phyloP scores from a whole-genome alignment of 1,284 basidiomycete species.

The Trichosporon coremiiforme region DNA sequence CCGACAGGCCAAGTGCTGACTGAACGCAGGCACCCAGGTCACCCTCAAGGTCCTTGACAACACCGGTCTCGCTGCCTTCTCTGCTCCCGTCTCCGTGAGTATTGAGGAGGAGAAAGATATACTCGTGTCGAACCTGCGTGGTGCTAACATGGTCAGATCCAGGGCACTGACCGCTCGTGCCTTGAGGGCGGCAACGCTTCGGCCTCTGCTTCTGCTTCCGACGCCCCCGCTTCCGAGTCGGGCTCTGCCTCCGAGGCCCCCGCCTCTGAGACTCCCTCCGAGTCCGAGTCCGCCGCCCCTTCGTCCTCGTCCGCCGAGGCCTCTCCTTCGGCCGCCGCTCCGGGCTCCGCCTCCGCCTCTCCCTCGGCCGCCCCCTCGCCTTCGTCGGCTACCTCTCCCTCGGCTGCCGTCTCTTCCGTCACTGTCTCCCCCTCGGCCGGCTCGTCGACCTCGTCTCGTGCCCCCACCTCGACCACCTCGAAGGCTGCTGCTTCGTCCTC shows the following conservation, averaged over 20 bases:
- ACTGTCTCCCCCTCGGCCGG: slow-evolving; percentile 1
- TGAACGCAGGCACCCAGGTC: slow-evolving; percentile 35
- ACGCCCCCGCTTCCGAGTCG: neutral
- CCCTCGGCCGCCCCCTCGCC: slow-evolving; percentile 25
- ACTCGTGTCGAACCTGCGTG: neutral
- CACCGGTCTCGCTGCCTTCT: slow-evolving; percentile 43
- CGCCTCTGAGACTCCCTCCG: slow-evolving; percentile 5
- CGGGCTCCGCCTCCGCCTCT: neutral
- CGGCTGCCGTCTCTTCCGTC: slow-evolving; percentile 20
- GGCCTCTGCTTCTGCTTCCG: slow-evolving; percentile 1
- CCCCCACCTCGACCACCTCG: slow-evolving; percentile 22
- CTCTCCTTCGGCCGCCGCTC: neutral
- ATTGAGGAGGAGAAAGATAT: neutral
- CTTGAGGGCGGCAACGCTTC: neutral
- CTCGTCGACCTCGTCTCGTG: slow-evolving; percentile 22
- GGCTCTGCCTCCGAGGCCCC: neutral
- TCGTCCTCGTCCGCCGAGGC: neutral
- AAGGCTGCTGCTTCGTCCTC: slow-evolving; percentile 28
- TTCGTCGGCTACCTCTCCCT: slow-evolving; percentile 19
- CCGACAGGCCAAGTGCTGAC: slow-evolving; percentile 11
- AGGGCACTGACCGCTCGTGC: slow-evolving; percentile 19
- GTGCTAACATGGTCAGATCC: slow-evolving; percentile 14
- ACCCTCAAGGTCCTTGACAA: slow-evolving; percentile 48
- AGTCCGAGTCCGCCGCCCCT: neutral
- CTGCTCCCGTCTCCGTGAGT: slow-evolving; percentile 43